Percentiles rank a stretch among this genome's conserved stretches.
phyloP scores from a whole-genome alignment of 768 basidiomycete species.

The Cystofilobasidium macerans region DNA sequence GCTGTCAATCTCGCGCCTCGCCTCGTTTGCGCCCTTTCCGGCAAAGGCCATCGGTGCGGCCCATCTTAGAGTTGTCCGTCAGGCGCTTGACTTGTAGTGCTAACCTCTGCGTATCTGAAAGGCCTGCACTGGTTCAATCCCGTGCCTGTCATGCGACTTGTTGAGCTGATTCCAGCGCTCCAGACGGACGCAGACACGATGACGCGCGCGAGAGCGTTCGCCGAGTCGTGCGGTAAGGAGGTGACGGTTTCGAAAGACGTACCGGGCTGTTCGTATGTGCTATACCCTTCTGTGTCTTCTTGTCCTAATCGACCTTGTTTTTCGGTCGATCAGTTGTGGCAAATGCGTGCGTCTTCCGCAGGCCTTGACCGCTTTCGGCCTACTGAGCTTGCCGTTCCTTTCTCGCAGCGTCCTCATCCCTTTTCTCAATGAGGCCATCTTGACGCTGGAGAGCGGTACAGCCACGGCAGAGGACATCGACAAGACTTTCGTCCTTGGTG shows the following conservation, averaged over 20 bases:
- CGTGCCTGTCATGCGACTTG: constrained; percentile 92
- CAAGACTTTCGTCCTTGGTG: constrained; percentile 81
- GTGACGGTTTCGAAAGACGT: constrained; percentile 84
- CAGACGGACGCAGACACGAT: constrained; percentile 75
- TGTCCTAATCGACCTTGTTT: constrained; percentile 22
- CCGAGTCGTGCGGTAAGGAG: constrained; percentile 83
- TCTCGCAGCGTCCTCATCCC: constrained; percentile 78
- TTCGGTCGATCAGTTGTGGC: constrained; percentile 44
- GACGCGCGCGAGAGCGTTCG: constrained; percentile 66
- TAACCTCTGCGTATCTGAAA: constrained; percentile 33
- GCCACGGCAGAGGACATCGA: constrained; percentile 92
- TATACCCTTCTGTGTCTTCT: not conserved
- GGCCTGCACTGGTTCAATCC: constrained; percentile 94
- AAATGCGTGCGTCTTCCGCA: constrained; percentile 56
- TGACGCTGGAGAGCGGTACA: constrained; percentile 87
- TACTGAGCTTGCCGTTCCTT: too few relatives aligned
- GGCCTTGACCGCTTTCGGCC: too few relatives aligned
- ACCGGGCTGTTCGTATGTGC: constrained; percentile 54
- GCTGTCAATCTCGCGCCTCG: constrained; percentile 89
- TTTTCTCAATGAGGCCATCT: constrained; percentile 93
- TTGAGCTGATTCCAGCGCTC: constrained; percentile 86
- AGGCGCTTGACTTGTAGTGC: constrained; percentile 11
- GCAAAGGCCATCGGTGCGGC: constrained; percentile 68
- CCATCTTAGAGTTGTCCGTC: constrained; percentile 26
- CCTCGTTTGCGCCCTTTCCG: constrained; percentile 58